Base-by-base conservation (phyloP, 108 stramenopile species). In the Cyclostephanos invisitatus region DNA sequence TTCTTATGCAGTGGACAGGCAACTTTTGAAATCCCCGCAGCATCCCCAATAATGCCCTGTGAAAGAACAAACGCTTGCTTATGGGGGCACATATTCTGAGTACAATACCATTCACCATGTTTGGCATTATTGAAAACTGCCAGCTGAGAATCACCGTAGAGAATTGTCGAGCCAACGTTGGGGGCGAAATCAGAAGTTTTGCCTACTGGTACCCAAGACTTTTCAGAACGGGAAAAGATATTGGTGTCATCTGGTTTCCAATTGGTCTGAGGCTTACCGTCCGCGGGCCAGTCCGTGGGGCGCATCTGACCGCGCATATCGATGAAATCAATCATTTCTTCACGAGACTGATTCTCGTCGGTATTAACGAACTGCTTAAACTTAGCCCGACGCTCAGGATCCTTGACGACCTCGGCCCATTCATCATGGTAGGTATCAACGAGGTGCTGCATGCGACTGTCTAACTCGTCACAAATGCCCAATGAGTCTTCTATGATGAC, bases 1-100 rank as follows among this genome's bases (percentile, higher is more conserved):
- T 97, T 97, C 91, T 97, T 97, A 87, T 97, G 96, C 46, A 97
- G 68, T 2, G 96, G 96, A 69, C 96, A 97, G 54, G 96, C 96
- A 37, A 96, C 96, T 86, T 97, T 96, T 35, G 94, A 80, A 27
- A 71, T 70, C 20, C 88, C 91, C 28, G 62, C 70, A 20, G 73
- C 85, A 57, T 89, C 93, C 17, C 94, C 94, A 25, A 93, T 86
- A 50, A 97, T 89, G 50, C 96, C 96, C 68, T 94, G 92, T 15
- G 96, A 94, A 25, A 97, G 78, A 7, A 97, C 96, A 72, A 97
- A 94, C 0, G 96, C 94, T 75, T 96, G 92, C 65, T 91, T 93
- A 84, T 96, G 94, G 8, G 94, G 94, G 68, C 96, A 95, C 91
- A 97, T 95, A 65, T 97, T 97, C 70, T 93, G 94, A 37, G 93